Percentiles rank a stretch among this genome's conserved stretches.
These are phyloP conservation scores for Euphorbia tirucalli DNA, from an alignment of 345 rosid genomes.

Conservation along the genomic window DNA sequence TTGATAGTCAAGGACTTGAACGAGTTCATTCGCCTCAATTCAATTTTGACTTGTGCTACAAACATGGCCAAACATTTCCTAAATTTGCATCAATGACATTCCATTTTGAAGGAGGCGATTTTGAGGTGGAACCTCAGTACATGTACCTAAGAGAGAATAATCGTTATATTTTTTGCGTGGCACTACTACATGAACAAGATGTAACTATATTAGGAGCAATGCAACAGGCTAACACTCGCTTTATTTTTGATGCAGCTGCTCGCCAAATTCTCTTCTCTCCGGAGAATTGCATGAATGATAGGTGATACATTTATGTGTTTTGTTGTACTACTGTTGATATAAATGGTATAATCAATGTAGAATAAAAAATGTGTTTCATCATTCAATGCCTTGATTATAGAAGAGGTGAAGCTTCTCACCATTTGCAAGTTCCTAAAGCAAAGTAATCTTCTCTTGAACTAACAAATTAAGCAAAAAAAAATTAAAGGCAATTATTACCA, in stretches of 20 bases:
- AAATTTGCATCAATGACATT: neutral
- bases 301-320: no score
- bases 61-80: neutral
- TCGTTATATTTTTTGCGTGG: neutral
- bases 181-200: neutral
- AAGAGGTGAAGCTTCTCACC: no score
- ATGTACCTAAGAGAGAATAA: neutral
- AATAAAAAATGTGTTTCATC: no score
- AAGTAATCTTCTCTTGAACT: no score
- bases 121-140: neutral
- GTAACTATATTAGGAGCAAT: neutral
- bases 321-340: no score
- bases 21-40: neutral
- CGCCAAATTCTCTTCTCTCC: neutral
- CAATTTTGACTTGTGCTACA: neutral
- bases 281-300: neutral
- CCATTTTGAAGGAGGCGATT: slow-evolving; percentile 20
- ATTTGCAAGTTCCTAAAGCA: no score
- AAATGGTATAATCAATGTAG: no score
- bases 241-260: neutral
- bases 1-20: neutral
- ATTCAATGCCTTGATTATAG: no score
- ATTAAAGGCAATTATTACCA: no score
- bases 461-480: no score
- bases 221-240: neutral